Percentiles rank a stretch among this genome's conserved stretches.
phyloP scores from a whole-genome alignment of 805 yeast species.

The Metschnikowia lunata region DNA sequence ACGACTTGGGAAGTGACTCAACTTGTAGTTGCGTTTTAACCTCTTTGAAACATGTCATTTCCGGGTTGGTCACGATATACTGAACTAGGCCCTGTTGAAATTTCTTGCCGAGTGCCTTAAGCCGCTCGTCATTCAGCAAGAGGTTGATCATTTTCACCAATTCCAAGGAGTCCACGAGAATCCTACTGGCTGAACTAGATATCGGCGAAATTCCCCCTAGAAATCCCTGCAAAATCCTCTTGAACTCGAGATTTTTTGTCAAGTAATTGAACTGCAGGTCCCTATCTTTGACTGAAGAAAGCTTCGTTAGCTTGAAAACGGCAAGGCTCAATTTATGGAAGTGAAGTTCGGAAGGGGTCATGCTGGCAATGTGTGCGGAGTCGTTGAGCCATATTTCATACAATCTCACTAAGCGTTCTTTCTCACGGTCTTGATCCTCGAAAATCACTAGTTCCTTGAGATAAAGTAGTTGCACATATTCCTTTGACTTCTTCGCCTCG shows the following conservation, averaged over 20 bases:
- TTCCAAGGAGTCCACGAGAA: constrained; percentile 12
- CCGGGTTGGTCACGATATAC: constrained; percentile 9
- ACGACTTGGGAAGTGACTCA: neutral
- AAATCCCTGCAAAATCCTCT: constrained; percentile 19
- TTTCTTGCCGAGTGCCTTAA: constrained; percentile 5
- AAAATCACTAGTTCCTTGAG: constrained; percentile 40
- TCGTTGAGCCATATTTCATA: constrained; percentile 25
- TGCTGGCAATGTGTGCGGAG: constrained; percentile 5
- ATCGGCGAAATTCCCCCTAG: constrained; percentile 16
- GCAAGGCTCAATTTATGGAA: constrained; percentile 24
- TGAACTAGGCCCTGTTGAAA: constrained; percentile 10
- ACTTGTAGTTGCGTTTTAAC: constrained; percentile 1
- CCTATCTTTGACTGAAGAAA: constrained; percentile 19
- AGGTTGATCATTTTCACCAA: constrained; percentile 13
- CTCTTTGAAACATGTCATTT: constrained; percentile 10
- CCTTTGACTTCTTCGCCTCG: constrained; percentile 13
- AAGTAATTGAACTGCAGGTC: constrained; percentile 26
- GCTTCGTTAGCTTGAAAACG: constrained; percentile 25
- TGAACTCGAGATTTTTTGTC: constrained; percentile 28
- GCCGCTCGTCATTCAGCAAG: constrained; percentile 7
- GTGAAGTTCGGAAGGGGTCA: constrained; percentile 25
- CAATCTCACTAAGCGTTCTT: constrained; percentile 21
- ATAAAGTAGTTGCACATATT: constrained; percentile 33
- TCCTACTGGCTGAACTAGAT: constrained; percentile 10
- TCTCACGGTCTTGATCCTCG: constrained; percentile 24